Conservation (phyloP, 2,329 filamentous ascomycete species). For the Alternaria ethzedia region DNA sequence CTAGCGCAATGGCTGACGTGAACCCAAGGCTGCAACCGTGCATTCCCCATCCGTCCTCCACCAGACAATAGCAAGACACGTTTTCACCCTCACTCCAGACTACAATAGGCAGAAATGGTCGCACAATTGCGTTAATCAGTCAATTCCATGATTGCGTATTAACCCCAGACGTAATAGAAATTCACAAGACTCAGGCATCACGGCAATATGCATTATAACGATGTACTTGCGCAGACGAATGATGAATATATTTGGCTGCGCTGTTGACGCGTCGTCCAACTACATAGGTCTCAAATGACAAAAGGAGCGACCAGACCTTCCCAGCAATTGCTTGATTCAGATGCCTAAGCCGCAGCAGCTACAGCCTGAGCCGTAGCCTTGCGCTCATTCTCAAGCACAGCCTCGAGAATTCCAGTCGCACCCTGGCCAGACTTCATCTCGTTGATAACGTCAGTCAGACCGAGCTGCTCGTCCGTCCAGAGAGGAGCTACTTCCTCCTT, state of each 20-base stretch:
- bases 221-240: not conserved
- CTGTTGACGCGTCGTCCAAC: not conserved
- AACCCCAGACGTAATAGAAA: fast-evolving
- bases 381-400: slow-evolving; percentile 55
- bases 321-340: not conserved
- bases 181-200: not conserved
- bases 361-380: slow-evolving; percentile 52
- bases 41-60: slow-evolving; percentile 2
- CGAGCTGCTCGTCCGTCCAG: slow-evolving; percentile 90
- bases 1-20: slow-evolving; percentile 7
- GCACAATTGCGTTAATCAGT: not conserved
- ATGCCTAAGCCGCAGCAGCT: slow-evolving; percentile 49
- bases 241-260: slow-evolving; percentile 7
- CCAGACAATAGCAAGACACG: not conserved
- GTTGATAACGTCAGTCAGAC: slow-evolving; percentile 61
- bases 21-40: slow-evolving; percentile 6
- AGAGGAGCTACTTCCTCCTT: slow-evolving; percentile 70
- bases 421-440: slow-evolving; percentile 61
- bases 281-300: slow-evolving; percentile 30
- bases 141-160: not conserved
- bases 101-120: not conserved
- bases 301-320: slow-evolving; percentile 42
- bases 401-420: slow-evolving; percentile 55
- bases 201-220: not conserved
- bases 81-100: not conserved